These are phyloP conservation scores for Cyberlindnera japonica DNA, from an alignment of 805 yeast genomes.

Conservation along the genomic window DNA sequence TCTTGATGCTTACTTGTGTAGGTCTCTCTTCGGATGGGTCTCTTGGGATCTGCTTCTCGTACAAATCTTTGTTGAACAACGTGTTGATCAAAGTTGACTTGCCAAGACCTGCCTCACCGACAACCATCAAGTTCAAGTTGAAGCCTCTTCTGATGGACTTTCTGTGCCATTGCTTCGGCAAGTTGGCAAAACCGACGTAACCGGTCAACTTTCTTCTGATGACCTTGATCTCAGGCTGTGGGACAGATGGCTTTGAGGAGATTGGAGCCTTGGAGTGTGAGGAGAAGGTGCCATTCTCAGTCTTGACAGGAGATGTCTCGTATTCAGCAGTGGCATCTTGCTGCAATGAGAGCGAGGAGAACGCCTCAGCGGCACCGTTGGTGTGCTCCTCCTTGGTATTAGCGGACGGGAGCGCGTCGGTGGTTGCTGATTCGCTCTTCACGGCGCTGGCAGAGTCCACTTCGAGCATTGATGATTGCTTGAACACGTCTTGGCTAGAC, in stretches of 20 bases:
- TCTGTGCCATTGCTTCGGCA: conserved; percentile 99
- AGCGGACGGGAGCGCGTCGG: conserved; percentile 3
- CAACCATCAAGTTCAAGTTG: conserved; percentile 81
- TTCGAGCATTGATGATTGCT: conserved; percentile 15
- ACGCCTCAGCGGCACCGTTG: neutral
- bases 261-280: conserved; percentile 9
- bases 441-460: conserved; percentile 4
- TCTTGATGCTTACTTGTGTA: conserved; percentile 51
- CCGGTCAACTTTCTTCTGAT: conserved; percentile 83
- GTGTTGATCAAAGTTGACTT: conserved; percentile 91
- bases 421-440: conserved; percentile 10
- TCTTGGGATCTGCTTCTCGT: conserved; percentile 36
- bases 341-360: neutral
- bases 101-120: conserved; percentile 91
- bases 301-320: conserved; percentile 6
- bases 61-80: conserved; percentile 67
- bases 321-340: neutral
- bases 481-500: conserved; percentile 8
- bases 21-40: conserved; percentile 43
- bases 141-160: conserved; percentile 88
- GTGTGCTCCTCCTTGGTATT: neutral
- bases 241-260: conserved; percentile 15
- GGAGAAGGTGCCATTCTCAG: conserved; percentile 4
- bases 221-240: conserved; percentile 47
- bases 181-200: conserved; percentile 94